These are phyloP conservation scores for Lizanozyma gosingica DNA, from an alignment of 1,139 yeast genomes.

Conservation along the genomic window DNA sequence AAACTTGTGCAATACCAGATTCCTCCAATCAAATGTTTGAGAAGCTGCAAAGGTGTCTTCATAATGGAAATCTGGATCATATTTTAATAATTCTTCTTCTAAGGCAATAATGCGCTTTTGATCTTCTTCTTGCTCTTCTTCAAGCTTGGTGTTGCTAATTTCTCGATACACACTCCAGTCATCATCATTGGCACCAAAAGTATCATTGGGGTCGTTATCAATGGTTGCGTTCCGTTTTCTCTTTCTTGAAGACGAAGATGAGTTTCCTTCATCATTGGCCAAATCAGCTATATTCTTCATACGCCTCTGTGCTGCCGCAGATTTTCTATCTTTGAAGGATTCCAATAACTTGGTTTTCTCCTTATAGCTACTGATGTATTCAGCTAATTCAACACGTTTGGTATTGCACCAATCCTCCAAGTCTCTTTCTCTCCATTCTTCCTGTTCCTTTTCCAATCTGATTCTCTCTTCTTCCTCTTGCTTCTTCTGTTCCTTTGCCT, in stretches of 20 bases:
- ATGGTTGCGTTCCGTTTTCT: conserved; percentile 53
- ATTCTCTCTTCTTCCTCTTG: conserved; percentile 44
- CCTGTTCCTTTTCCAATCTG: conserved; percentile 50
- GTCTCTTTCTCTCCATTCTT: conserved; percentile 70
- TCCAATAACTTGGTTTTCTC: conserved; percentile 65
- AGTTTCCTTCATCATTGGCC: conserved; percentile 62
- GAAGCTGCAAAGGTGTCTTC: conserved; percentile 77
- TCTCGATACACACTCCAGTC: conserved; percentile 93
- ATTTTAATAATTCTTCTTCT: conserved; percentile 68
- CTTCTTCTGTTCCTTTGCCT: conserved; percentile 69
- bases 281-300: conserved; percentile 88
- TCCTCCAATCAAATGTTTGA: conserved; percentile 73
- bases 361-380: conserved; percentile 47
- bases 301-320: conserved; percentile 84
- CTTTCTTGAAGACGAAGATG: conserved; percentile 32
- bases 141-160: conserved; percentile 63
- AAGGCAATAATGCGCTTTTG: conserved; percentile 49
- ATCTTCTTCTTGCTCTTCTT: conserved; percentile 68
- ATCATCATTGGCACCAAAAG: conserved; percentile 92
- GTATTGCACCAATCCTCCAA: conserved; percentile 71
- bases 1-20: conserved; percentile 71
- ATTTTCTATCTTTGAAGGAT: conserved; percentile 80
- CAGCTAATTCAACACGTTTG: conserved; percentile 55
- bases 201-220: conserved; percentile 88
- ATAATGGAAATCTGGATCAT: conserved; percentile 76